A percentile compares a stretch with the other conserved stretches of the same genome.
phyloP scores from a whole-genome alignment of 2,329 filamentous ascomycete species.

The Magnaporthales sp. region DNA sequence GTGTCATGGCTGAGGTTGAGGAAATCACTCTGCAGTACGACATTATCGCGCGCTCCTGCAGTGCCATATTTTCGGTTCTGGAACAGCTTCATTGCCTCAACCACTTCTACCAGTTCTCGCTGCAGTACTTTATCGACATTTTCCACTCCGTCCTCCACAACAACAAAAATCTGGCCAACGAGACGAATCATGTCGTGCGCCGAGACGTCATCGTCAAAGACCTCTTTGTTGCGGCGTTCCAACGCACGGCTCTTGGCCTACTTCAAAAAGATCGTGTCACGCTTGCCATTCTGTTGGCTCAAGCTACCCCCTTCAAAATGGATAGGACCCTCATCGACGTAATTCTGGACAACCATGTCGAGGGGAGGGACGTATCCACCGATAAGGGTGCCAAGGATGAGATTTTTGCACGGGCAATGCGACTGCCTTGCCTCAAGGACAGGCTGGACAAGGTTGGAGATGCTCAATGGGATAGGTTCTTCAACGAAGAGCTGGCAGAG shows the following conservation, averaged over 20 bases:
- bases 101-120: constrained; percentile 98
- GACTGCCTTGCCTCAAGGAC: constrained; percentile 65
- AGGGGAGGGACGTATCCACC: constrained; percentile 72
- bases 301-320: constrained; percentile 94
- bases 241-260: constrained; percentile 85
- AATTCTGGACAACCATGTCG: constrained; percentile 69
- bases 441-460: constrained; percentile 53
- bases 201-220: constrained; percentile 87
- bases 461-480: constrained; percentile 71
- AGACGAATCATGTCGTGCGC: constrained; percentile 67
- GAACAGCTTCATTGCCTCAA: constrained; percentile 98
- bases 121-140: constrained; percentile 97
- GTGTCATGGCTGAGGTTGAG: constrained; percentile 96
- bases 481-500: constrained; percentile 79
- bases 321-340: constrained; percentile 82
- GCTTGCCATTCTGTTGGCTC: constrained; percentile 86
- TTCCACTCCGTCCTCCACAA: constrained; percentile 85
- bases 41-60: constrained; percentile 88
- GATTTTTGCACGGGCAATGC: constrained; percentile 58
- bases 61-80: constrained; percentile 91
- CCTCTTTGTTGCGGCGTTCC: constrained; percentile 84
- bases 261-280: constrained; percentile 93
- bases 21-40: constrained; percentile 92
- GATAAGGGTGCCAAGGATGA: constrained; percentile 52
- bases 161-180: constrained; percentile 63